Percentiles rank a stretch among this genome's conserved stretches.
These are phyloP conservation scores for Epichloe sibirici DNA, from an alignment of 2,329 filamentous ascomycete species.

Conservation along the genomic window DNA sequence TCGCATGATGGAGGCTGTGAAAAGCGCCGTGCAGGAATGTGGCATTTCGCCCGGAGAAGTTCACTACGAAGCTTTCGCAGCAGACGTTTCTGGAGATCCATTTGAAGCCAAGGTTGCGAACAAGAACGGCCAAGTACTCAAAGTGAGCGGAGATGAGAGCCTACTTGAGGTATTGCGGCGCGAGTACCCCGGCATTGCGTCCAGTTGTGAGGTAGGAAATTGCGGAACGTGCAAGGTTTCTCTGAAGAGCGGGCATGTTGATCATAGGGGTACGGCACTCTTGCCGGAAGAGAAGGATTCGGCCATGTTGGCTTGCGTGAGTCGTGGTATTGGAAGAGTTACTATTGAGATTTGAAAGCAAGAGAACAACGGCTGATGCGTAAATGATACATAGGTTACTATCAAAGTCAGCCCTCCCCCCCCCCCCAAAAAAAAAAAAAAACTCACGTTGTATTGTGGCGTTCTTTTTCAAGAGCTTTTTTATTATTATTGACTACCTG, in stretches of 20 bases:
- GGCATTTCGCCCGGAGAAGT: constrained; percentile 37
- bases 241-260: constrained; percentile 29
- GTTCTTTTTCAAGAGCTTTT: too few species aligned
- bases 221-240: constrained; percentile 39
- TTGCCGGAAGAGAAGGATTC: constrained; percentile 29
- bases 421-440: not conserved
- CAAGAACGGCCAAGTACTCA: constrained; percentile 24
- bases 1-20: constrained; percentile 42
- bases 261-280: constrained; percentile 38
- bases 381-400: not conserved
- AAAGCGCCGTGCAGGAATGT: constrained; percentile 24
- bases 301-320: constrained; percentile 39
- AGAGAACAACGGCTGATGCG: not conserved
- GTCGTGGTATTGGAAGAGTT: constrained; percentile 37
- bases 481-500: too few species aligned
- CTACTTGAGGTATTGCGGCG: constrained; percentile 35
- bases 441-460: too few species aligned
- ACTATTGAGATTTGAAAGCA: constrained; percentile 28
- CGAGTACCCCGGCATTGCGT: constrained; percentile 30
- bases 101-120: constrained; percentile 44
- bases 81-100: constrained; percentile 41
- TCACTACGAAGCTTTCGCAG: constrained; percentile 48
- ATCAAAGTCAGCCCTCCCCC: too few species aligned
- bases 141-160: constrained; percentile 35
- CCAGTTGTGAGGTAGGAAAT: constrained; percentile 42